phyloP scores from a whole-genome alignment of 2,329 filamentous ascomycete genomes.

The Kalaharituber pfeilii region DNA sequence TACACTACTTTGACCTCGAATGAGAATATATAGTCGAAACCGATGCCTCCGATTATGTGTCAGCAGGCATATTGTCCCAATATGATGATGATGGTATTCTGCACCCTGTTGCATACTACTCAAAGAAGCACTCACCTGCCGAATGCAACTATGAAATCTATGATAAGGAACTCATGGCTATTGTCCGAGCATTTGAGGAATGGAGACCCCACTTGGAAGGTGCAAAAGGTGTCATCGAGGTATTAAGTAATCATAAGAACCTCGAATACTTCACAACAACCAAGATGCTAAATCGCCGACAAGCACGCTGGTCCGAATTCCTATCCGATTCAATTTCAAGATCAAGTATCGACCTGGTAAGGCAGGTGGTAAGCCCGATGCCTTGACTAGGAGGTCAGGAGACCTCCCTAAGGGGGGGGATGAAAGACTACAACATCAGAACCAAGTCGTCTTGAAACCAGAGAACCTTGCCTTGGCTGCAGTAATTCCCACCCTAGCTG shows the following conservation, averaged over 20 bases:
- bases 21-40: conserved; percentile 2
- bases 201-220: conserved; percentile 19
- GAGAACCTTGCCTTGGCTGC: too few species aligned
- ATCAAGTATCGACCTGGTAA: conserved; percentile 15
- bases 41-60: conserved; percentile 5
- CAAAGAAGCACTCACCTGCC: conserved; percentile 7
- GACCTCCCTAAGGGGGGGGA: conserved; percentile 10
- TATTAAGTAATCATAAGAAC: conserved; percentile 23
- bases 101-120: conserved; percentile 6
- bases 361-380: conserved; percentile 4
- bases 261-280: conserved; percentile 21
- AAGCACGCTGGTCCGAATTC: conserved; percentile 20
- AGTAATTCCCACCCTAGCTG: too few species aligned
- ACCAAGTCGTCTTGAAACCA: too few species aligned
- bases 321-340: conserved; percentile 19
- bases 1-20: conserved; percentile 17
- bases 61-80: conserved; percentile 5
- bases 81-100: conserved; percentile 3
- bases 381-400: conserved; percentile 9
- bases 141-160: conserved; percentile 26
- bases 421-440: conserved; percentile 3
- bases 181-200: conserved; percentile 22
- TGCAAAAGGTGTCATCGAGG: conserved; percentile 6
- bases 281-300: conserved; percentile 19
- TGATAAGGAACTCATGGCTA: conserved; percentile 27